phyloP scores from a whole-genome alignment of 495 filamentous ascomycete genomes.

The Neurospora discreta region DNA sequence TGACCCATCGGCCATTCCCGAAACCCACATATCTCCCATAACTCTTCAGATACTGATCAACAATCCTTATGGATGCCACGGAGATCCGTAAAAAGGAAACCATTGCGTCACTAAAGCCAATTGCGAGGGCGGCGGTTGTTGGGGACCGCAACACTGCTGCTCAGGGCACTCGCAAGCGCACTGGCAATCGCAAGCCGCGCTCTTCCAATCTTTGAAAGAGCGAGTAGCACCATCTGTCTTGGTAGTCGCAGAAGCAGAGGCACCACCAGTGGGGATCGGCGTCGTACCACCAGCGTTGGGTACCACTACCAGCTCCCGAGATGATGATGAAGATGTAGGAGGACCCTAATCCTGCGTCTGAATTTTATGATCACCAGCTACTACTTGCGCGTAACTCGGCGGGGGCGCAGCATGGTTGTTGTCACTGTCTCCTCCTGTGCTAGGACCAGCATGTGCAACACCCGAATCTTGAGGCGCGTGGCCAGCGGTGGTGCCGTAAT shows the following conservation, averaged over 20 bases:
- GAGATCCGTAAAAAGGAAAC: not conserved
- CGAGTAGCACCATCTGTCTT: not conserved
- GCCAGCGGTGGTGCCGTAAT: conserved; percentile 25
- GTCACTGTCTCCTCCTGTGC: conserved; percentile 39
- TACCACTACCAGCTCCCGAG: not conserved
- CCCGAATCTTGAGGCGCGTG: conserved; percentile 27
- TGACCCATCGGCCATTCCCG: not conserved
- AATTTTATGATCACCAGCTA: conserved; percentile 80
- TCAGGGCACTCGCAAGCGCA: not conserved
- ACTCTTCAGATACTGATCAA: not conserved
- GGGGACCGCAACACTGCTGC: not conserved
- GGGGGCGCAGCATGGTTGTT: conserved; percentile 33
- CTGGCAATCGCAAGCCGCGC: not conserved
- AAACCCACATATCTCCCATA: not conserved
- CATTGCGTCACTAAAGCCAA: not conserved
- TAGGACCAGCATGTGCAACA: conserved; percentile 18
- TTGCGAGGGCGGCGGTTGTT: not conserved
- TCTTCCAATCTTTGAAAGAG: not conserved
- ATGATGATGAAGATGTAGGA: not conserved
- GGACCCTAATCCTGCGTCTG: conserved; percentile 53
- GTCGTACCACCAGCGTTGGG: not conserved
- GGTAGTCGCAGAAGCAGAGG: not conserved
- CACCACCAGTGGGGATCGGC: not conserved
- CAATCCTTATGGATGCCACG: not conserved
- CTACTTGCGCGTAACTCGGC: conserved; percentile 76